Percentiles rank a stretch among this genome's conserved stretches.
These are phyloP conservation scores for Austroboletus festivus DNA, from an alignment of 768 basidiomycete species.

Conservation along the genomic window DNA sequence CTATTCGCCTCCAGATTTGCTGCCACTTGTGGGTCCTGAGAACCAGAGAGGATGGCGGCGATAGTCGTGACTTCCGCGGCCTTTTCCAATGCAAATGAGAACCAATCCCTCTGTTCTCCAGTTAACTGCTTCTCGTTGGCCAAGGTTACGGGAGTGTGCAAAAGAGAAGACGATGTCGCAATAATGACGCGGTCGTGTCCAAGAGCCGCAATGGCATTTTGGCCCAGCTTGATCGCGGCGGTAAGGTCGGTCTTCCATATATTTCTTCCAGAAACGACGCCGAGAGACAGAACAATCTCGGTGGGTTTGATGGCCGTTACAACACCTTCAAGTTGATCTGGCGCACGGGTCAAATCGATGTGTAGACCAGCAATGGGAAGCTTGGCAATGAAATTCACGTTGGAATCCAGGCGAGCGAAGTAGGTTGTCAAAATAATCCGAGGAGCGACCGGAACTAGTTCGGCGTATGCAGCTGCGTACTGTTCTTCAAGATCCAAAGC, in stretches of 20 bases:
- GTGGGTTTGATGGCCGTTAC: conserved; percentile 82
- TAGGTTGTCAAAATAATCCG: conserved; percentile 95
- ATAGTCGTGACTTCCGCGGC: conserved; percentile 84
- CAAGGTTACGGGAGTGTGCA: conserved; percentile 97
- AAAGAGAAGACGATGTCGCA: conserved; percentile 94
- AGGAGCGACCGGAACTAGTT: conserved; percentile 78
- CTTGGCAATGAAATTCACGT: conserved; percentile 83
- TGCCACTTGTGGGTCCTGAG: conserved; percentile 69
- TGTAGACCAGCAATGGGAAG: conserved; percentile 93
- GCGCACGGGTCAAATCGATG: conserved; percentile 94
- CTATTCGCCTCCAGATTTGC: conserved; percentile 86
- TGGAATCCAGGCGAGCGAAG: conserved; percentile 93
- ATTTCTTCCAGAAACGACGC: conserved; percentile 96
- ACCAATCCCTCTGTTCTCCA: conserved; percentile 90
- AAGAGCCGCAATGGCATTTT: conserved; percentile 81
- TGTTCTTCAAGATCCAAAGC: conserved; percentile 75
- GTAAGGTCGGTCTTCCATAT: conserved; percentile 98
- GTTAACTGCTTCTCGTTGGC: conserved; percentile 90
- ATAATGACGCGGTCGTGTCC: conserved; percentile 87
- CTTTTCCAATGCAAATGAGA: conserved; percentile 98
- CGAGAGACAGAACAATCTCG: conserved; percentile 80
- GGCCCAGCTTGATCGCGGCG: conserved; percentile 74
- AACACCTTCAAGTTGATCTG: conserved; percentile 81
- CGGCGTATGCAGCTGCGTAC: conserved; percentile 76
- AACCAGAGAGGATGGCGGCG: conserved; percentile 80